Base-by-base conservation (phyloP, 2,329 filamentous ascomycete species). In the Fusarium equiseti region DNA sequence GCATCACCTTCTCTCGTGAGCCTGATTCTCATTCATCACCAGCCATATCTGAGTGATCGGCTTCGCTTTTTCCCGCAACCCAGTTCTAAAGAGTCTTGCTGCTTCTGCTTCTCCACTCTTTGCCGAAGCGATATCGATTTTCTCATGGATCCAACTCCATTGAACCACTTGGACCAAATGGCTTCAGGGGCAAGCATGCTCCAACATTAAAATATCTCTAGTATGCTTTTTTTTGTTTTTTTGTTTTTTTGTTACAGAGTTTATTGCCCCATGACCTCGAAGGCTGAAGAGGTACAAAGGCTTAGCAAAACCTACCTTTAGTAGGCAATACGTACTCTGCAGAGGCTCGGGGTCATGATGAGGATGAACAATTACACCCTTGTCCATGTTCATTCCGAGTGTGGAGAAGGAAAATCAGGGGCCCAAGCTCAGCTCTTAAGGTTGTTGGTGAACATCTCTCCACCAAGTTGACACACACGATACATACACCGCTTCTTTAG, bases 401-500 rank as follows among this genome's bases (percentile, higher is more conserved):
- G 63, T 71, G 63, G 68, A 60, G 54, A 64, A 42, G 27, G 31
- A 50, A 52, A 51, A 70, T 63, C 67, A 63, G 52, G 67, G 67
- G 62, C 50, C 32, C 60, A 35, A n/a, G 45, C 45, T 27, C 38
- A 40, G 32, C 44, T 59, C 32, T 59, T 27, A 45, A 46, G 29
- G 49, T 45, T 63, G 43, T 51, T 38, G 22, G 62, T 55, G 50
- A 61, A 54, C 51, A 42, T 67, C 49, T 58, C 51, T 48, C 48
- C 48, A 51, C 66, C 29, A 53, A 54, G 24, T 51, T 59, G 40
- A 42, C 31, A 43, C 50, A 44, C 22, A 27, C 40, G 44, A 38
- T 38, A 13, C 32, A 64, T 71, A 71, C 68, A 70, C 68, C 68
- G 68, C 68, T 68, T 71, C 63, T 71, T 70, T 44, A 43, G 50